These are phyloP conservation scores for Eucalyptus erythrocorys DNA, from an alignment of 345 rosid genomes.

Conservation along the genomic window DNA sequence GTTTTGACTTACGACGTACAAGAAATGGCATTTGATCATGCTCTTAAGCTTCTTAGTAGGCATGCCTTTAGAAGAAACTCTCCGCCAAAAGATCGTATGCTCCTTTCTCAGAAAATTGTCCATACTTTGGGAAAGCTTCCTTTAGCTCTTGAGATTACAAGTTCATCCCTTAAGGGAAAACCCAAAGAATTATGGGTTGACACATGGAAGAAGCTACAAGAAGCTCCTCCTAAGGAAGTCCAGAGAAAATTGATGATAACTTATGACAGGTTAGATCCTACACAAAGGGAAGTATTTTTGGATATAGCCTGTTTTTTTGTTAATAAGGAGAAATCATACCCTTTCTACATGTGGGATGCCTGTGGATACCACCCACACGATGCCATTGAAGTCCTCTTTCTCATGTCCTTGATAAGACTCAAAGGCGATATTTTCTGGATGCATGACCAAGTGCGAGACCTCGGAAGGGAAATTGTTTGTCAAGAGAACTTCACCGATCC, in stretches of 20 bases:
- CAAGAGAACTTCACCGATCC: neutral
- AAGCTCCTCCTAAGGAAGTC: neutral
- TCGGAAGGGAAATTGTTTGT: neutral
- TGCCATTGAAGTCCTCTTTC: neutral
- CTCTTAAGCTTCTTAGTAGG: neutral
- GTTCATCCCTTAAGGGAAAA: neutral
- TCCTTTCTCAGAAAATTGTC: neutral
- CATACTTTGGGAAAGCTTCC: neutral
- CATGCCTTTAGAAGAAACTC: neutral
- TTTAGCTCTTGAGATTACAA: neutral
- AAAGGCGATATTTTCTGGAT: neutral
- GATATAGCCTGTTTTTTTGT: neutral
- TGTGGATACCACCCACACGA: neutral
- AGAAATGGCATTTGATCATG: neutral
- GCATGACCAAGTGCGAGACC: neutral
- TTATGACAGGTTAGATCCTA: neutral
- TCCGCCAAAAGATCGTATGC: neutral
- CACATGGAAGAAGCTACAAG: neutral
- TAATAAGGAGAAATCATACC: neutral
- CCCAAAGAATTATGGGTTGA: neutral
- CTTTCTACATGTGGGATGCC: neutral
- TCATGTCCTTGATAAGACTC: neutral
- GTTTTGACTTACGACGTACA: neutral
- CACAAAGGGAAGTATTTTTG: neutral
- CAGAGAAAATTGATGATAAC: neutral